Base-by-base conservation (phyloP, 306 rosid genomes). In the Quercus wislizeni region DNA sequence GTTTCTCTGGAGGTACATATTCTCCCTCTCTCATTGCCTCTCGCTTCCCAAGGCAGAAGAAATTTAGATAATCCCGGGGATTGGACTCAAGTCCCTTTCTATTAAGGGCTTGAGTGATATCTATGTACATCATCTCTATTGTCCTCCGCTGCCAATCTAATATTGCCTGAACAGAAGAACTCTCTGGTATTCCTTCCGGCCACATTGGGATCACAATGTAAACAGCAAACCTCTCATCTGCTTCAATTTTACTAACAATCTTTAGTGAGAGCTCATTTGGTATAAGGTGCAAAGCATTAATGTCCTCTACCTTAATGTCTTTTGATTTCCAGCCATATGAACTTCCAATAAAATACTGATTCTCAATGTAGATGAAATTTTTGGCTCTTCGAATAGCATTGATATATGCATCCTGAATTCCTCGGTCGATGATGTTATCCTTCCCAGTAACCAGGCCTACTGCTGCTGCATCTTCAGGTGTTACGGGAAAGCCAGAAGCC, bases 181-280 rank as follows among this genome's bases (percentile, higher is more conserved):
- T 94, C 70, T 91, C 94, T 17, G 99, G 99, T 23, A 87, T 65
- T 35, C 97, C 97, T 86, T 94, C 94, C 31, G 97, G 99, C 97
- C 99, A 94, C 97, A 91, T 90, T 71, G 95, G 99, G 43, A 94
- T 83, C 21, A 94, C 95, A 84, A 92, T 71, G 83, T 92, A 94
- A 20, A 87, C 96, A 6, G 77, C 41, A 73, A 94, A 94, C 56
- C 93, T 86, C 77, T 94, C 89, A 28, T 89, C 83, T 5, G 92
- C 92, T 88, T 92, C 95, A 74, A 94, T 94, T 87, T 94, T 92
- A 79, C 94, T 91, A 31, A 94, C 88, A 83, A 94, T 92, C 85
- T 94, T 94, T 23, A 90, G 65, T 11, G 95, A 90, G 5, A 94
- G 65, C 82, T 94, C 97, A 74, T 89, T 94, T 55, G 97, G 97